A percentile compares a stretch with the other conserved stretches of the same genome.
These are phyloP conservation scores for Epichloe bromicola DNA, from an alignment of 2,329 filamentous ascomycete genomes.

Conservation along the genomic window DNA sequence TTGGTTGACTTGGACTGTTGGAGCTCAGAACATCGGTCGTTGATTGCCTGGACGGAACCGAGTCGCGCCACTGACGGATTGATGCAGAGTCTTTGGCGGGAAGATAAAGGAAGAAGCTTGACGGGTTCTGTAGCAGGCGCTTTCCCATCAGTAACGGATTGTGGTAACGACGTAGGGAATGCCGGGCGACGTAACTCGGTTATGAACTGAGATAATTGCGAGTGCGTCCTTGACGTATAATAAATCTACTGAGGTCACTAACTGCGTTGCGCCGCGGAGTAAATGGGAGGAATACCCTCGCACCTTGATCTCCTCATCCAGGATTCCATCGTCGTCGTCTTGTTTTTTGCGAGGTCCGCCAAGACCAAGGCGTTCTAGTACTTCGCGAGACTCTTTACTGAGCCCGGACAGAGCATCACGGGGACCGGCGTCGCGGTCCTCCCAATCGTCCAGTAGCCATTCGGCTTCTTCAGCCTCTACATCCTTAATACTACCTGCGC, in stretches of 20 bases:
- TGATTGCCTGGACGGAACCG: slow-evolving; percentile 65
- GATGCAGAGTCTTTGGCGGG: slow-evolving; percentile 79
- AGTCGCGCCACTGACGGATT: slow-evolving; percentile 69
- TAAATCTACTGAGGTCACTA: slow-evolving; percentile 47
- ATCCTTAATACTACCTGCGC: slow-evolving; percentile 5
- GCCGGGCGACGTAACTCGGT: slow-evolving; percentile 66
- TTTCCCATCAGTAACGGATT: slow-evolving; percentile 19
- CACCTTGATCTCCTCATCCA: slow-evolving; percentile 57
- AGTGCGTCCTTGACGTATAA: slow-evolving; percentile 88
- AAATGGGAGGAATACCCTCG: slow-evolving; percentile 8
- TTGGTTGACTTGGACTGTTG: slow-evolving; percentile 52
- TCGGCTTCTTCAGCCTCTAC: slow-evolving; percentile 46
- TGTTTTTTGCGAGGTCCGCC: slow-evolving; percentile 21
- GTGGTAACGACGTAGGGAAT: slow-evolving; percentile 58
- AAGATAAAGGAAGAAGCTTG: slow-evolving; percentile 74
- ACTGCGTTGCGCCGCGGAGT: slow-evolving; percentile 5
- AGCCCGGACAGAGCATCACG: slow-evolving; percentile 38
- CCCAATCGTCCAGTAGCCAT: slow-evolving; percentile 61
- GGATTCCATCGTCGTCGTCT: slow-evolving; percentile 30
- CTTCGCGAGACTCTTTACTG: slow-evolving; percentile 60
- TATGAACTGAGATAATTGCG: slow-evolving; percentile 80
- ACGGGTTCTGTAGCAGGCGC: slow-evolving; percentile 30
- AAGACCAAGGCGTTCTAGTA: slow-evolving; percentile 55
- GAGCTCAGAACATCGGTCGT: slow-evolving; percentile 81
- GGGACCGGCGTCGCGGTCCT: slow-evolving; percentile 30